phyloP scores from a whole-genome alignment of 2,329 filamentous ascomycete species.

The Monosporascus sp. region DNA sequence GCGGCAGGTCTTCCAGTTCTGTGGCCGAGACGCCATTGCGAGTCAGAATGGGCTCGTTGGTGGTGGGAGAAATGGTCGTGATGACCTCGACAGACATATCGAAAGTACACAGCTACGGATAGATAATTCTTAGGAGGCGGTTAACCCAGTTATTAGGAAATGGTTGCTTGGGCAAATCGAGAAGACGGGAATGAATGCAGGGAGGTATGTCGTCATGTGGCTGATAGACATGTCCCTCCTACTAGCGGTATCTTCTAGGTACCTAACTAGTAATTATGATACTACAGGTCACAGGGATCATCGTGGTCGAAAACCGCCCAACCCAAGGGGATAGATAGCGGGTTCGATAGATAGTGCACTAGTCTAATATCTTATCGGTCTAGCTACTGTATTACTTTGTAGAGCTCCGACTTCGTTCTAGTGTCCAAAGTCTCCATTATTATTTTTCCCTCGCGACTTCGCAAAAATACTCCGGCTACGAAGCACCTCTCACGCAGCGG shows the following conservation, averaged over 20 bases:
- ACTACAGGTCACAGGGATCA: no score
- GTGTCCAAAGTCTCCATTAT: neutral
- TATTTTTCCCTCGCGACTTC: neutral
- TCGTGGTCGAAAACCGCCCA: no score
- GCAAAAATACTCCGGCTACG: neutral
- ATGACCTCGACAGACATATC: constrained; percentile 60
- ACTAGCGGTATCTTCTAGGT: no score
- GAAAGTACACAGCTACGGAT: neutral
- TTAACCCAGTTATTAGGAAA: neutral
- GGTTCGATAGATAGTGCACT: no score
- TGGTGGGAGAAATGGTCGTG: constrained; percentile 83
- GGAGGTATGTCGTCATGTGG: neutral
- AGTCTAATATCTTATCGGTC: neutral
- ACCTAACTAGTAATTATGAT: no score
- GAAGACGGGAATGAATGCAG: neutral
- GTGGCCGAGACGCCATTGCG: constrained; percentile 67
- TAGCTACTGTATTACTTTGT: neutral
- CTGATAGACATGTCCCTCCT: no score
- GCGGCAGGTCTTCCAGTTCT: constrained; percentile 68
- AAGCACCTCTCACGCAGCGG: neutral
- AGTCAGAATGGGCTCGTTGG: constrained; percentile 77
- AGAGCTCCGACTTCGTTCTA: neutral
- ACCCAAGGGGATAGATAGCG: no score
- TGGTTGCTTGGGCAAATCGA: neutral
- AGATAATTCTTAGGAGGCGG: no score